Percentiles rank a stretch among this genome's conserved stretches.
Conservation (phyloP, 2,329 filamentous ascomycete species). For the Chaetomium olivaceum region DNA sequence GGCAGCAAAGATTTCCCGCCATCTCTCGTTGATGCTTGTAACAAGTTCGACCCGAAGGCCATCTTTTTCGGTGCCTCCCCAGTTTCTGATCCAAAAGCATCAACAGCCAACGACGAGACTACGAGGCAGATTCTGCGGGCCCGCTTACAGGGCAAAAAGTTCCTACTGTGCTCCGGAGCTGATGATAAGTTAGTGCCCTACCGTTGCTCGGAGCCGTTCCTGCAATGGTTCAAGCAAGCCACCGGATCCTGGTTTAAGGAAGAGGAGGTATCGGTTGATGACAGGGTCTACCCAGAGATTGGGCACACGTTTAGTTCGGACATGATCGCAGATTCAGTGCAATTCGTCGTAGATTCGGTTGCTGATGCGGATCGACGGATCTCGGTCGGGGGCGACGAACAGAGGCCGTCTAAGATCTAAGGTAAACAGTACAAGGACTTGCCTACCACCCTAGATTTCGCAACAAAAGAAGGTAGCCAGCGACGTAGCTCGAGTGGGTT, state of each 20-base stretch:
- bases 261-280: slow-evolving; percentile 57
- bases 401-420: slow-evolving; percentile 37
- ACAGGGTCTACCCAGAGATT: slow-evolving; percentile 66
- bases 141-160: slow-evolving; percentile 60
- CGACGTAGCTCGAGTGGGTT: background rate
- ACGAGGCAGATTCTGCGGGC: slow-evolving; percentile 51
- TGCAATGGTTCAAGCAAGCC: slow-evolving; percentile 61
- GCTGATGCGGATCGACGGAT: slow-evolving; percentile 35
- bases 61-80: slow-evolving; percentile 62
- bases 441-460: background rate
- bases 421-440: background rate
- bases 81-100: slow-evolving; percentile 19
- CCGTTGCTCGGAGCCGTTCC: slow-evolving; percentile 57
- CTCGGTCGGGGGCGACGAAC: slow-evolving; percentile 19
- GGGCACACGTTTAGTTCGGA: slow-evolving; percentile 67
- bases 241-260: slow-evolving; percentile 55
- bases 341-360: slow-evolving; percentile 59
- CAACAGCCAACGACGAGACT: slow-evolving; percentile 24
- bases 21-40: slow-evolving; percentile 63
- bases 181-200: slow-evolving; percentile 75
- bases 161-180: slow-evolving; percentile 65
- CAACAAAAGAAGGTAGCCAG: background rate
- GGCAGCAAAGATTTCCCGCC: slow-evolving; percentile 77
- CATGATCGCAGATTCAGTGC: slow-evolving; percentile 68
- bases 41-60: slow-evolving; percentile 71